These are phyloP conservation scores for Streptanthus diversifolius DNA, from an alignment of 345 rosid genomes.

Conservation along the genomic window DNA sequence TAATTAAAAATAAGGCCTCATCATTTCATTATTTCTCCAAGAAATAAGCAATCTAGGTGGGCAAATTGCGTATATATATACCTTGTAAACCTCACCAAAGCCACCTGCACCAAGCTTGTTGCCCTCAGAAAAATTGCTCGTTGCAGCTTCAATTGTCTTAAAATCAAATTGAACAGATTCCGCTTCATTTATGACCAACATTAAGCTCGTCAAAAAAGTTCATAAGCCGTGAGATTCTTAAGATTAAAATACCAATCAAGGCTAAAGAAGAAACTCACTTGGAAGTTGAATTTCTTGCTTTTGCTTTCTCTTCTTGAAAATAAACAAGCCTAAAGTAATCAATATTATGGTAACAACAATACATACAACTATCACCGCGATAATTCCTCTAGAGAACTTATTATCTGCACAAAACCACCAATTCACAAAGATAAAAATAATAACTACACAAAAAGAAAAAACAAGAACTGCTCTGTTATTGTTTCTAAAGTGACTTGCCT, in stretches of 20 bases:
- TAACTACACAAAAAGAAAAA: background rate
- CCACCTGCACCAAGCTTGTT: conserved; percentile 48
- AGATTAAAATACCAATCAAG: background rate
- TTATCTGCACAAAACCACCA: background rate
- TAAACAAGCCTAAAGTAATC: conserved; percentile 6
- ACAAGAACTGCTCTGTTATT: background rate
- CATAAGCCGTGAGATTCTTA: background rate
- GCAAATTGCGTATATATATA: background rate
- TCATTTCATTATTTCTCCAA: background rate
- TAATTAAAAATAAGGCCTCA: background rate
- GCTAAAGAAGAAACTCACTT: conserved; percentile 6
- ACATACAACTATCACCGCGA: background rate
- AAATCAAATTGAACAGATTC: conserved; percentile 50
- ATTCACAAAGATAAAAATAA: background rate
- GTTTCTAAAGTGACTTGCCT: background rate
- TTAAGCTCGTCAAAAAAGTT: conserved; percentile 10
- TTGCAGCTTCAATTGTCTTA: conserved; percentile 40
- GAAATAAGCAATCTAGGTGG: background rate
- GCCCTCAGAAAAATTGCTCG: conserved; percentile 40
- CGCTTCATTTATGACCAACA: conserved; percentile 22
- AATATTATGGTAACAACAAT: conserved; percentile 1
- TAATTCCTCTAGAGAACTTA: background rate
- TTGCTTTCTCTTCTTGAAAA: conserved; percentile 11
- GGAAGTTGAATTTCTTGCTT: background rate
- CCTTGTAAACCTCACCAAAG: conserved; percentile 62